Conservation (phyloP, 202 grass and related monocot species). For the Bolboschoenoplectus hybrid region DNA sequence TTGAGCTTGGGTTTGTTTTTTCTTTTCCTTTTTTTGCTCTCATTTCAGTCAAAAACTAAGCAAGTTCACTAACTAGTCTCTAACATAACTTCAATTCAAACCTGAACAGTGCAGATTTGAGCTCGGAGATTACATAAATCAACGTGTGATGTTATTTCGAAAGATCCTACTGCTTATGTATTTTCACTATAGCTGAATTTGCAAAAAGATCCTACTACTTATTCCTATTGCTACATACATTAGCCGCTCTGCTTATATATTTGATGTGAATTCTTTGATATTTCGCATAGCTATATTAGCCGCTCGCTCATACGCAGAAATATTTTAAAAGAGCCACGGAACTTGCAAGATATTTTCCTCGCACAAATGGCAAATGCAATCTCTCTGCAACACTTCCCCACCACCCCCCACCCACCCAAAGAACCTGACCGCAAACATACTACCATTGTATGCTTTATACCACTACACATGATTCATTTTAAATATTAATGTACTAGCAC, state of each 20-base stretch:
- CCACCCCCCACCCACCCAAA: neutral
- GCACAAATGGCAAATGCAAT: no score
- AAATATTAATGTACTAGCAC: neutral
- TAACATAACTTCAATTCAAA: neutral
- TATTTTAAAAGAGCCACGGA: no score
- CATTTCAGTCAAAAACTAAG: neutral
- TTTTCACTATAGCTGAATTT: neutral
- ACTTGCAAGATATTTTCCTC: no score
- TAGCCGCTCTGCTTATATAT: neutral
- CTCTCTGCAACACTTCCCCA: no score
- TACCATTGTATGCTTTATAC: neutral
- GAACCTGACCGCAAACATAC: neutral
- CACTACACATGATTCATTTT: neutral
- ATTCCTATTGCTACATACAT: neutral
- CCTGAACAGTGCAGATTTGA: neutral
- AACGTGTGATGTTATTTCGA: no score
- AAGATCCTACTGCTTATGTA: no score
- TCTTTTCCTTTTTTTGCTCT: neutral
- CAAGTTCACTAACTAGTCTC: neutral
- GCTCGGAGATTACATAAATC: no score
- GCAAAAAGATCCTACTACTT: neutral
- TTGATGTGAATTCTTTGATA: neutral
- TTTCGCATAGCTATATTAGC: neutral
- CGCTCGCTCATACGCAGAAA: neutral
- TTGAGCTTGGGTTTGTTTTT: neutral